These are phyloP conservation scores for Ophiostoma himal-ulmi DNA, from an alignment of 2,329 filamentous ascomycete genomes.

Conservation along the genomic window DNA sequence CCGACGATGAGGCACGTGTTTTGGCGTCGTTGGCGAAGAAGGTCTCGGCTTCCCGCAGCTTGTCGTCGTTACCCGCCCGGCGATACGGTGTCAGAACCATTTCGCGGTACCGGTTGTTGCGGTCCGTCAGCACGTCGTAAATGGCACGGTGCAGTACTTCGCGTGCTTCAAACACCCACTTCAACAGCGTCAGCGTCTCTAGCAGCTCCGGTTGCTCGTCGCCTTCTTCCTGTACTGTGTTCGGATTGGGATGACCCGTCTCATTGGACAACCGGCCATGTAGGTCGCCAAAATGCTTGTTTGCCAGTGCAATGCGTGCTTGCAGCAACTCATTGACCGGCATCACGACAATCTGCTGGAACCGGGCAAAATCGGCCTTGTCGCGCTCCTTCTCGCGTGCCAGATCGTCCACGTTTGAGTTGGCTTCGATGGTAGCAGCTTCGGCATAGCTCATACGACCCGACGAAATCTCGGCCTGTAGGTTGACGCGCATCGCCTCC, in stretches of 20 bases:
- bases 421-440: slow-evolving; percentile 70
- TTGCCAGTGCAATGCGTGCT: slow-evolving; percentile 66
- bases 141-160: slow-evolving; percentile 79
- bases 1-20: slow-evolving; percentile 64
- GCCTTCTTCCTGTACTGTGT: slow-evolving; percentile 87
- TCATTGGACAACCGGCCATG: slow-evolving; percentile 67
- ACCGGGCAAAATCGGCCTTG: slow-evolving; percentile 76
- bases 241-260: slow-evolving; percentile 62
- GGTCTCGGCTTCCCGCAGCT: slow-evolving; percentile 67
- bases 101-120: slow-evolving; percentile 78
- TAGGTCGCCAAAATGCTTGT: slow-evolving; percentile 70
- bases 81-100: slow-evolving; percentile 78
- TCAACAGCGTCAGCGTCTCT: slow-evolving; percentile 88
- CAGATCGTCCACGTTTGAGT: slow-evolving; percentile 65
- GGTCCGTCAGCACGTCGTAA: slow-evolving; percentile 76
- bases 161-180: slow-evolving; percentile 95
- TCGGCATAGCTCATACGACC: slow-evolving; percentile 76
- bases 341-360: slow-evolving; percentile 75
- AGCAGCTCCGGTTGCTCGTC: slow-evolving; percentile 90
- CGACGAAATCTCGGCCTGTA: slow-evolving; percentile 71
- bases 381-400: slow-evolving; percentile 64
- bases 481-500: slow-evolving; percentile 62
- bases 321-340: slow-evolving; percentile 77
- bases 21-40: slow-evolving; percentile 79
- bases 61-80: slow-evolving; percentile 68